Evolutionary conservation across 2,329 filamentous ascomycete species (phyloP).

Genomic region (Claviceps sp.): DNA sequence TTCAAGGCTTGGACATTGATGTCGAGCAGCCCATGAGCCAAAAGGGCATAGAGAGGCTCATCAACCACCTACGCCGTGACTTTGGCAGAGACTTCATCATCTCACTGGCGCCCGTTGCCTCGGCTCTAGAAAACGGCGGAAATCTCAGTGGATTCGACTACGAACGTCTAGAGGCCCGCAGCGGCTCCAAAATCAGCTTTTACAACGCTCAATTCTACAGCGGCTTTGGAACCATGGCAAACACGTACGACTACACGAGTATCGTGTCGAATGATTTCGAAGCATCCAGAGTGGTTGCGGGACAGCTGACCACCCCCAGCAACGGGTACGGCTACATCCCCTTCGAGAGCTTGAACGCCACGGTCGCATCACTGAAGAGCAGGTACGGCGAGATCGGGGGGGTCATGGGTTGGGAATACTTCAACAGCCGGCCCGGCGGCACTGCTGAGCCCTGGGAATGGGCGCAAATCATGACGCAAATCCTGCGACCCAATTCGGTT

Average conservation of each 20-base stretch:
- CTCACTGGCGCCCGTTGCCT: constrained; percentile 66
- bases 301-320: constrained; percentile 59
- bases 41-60: constrained; percentile 46
- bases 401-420: constrained; percentile 88
- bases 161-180: constrained; percentile 49
- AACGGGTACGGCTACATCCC: constrained; percentile 45
- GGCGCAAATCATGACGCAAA: constrained; percentile 36
- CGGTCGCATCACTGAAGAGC: constrained; percentile 24
- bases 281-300: constrained; percentile 58
- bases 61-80: constrained; percentile 51
- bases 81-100: constrained; percentile 59
- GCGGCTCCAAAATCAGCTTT: constrained; percentile 54
- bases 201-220: constrained; percentile 88
- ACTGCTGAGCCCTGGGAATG: constrained; percentile 56
- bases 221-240: constrained; percentile 53
- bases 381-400: constrained; percentile 61
- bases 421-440: constrained; percentile 46
- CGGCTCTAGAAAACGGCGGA: constrained; percentile 41
- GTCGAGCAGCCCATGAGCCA: constrained; percentile 65
- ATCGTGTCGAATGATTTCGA: constrained; percentile 50
- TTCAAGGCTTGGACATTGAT: constrained; percentile 62
- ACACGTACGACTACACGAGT: constrained; percentile 27
- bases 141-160: constrained; percentile 74
- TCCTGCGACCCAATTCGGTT: constrained; percentile 13
- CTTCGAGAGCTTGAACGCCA: constrained; percentile 29